Percentiles rank a stretch among this genome's conserved stretches.
Conservation (phyloP, 2,329 filamentous ascomycete species). For the Knufia petricola region DNA sequence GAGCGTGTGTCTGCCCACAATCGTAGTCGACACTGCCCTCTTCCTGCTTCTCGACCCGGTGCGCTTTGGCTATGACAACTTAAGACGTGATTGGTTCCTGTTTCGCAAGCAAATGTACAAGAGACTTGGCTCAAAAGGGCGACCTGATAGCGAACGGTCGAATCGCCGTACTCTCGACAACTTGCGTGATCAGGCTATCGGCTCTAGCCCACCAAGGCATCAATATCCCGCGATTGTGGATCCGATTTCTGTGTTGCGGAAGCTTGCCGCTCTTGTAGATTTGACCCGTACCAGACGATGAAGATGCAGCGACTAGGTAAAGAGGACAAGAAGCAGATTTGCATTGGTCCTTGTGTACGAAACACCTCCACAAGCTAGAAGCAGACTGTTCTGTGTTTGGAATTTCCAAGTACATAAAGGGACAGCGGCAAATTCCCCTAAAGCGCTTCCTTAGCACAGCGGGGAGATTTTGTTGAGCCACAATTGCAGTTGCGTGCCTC, state of each 20-base stretch:
- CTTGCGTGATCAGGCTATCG: neutral
- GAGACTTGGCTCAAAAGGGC: neutral
- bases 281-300: neutral
- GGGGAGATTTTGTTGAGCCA: conserved; percentile 2
- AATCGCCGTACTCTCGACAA: neutral
- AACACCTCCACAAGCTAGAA: too few relatives aligned
- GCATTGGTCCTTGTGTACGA: too few relatives aligned
- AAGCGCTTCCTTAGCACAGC: neutral
- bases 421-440: too few relatives aligned
- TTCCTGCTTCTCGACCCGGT: too few relatives aligned
- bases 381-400: too few relatives aligned
- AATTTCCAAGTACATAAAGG: too few relatives aligned
- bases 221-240: neutral
- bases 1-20: too few relatives aligned
- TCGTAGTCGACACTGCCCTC: too few relatives aligned
- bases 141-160: neutral
- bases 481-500: neutral
- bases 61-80: too few relatives aligned
- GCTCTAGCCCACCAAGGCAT: neutral
- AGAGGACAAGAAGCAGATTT: neutral
- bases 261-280: conserved; percentile 5
- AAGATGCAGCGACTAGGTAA: neutral
- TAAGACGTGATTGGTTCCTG: neutral
- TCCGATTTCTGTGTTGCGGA: conserved; percentile 5
- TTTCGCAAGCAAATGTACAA: too few relatives aligned